These are phyloP conservation scores for Corylus avellana DNA, from an alignment of 306 rosid genomes.

Conservation along the genomic window DNA sequence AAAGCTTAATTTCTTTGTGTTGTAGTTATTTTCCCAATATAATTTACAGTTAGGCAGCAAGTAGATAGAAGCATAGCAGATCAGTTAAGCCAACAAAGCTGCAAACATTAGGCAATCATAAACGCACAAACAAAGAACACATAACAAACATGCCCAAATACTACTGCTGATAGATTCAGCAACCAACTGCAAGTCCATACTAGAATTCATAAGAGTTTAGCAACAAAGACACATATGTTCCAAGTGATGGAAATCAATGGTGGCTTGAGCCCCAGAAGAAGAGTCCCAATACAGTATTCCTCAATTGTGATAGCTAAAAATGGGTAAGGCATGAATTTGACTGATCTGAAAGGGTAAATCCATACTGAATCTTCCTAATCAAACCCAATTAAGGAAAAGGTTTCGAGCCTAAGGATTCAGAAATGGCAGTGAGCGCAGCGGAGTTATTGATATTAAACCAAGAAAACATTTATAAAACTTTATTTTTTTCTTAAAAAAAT, in stretches of 20 bases:
- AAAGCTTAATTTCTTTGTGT: constrained; percentile 18
- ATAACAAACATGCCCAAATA: background rate
- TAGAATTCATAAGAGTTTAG: background rate
- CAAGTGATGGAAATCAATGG: background rate
- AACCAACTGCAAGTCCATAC: background rate
- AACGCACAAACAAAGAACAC: background rate
- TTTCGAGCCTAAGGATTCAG: background rate
- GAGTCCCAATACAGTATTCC: no score
- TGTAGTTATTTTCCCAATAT: background rate
- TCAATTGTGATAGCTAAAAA: no score
- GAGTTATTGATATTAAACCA: background rate
- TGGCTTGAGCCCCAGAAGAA: background rate
- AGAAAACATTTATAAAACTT: background rate
- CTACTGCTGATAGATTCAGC: background rate
- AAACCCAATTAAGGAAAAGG: constrained; percentile 3
- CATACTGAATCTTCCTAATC: background rate
- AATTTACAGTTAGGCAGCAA: constrained; percentile 10
- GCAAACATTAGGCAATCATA: constrained; percentile 1
- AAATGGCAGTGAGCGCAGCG: background rate
- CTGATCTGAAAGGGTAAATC: background rate
- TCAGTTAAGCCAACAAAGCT: background rate
- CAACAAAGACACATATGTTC: background rate
- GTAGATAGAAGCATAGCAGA: constrained; percentile 1
- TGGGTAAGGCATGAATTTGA: background rate
- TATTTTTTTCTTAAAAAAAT: background rate